Conservation (phyloP, 225 moss, liverwort and hornwort genomes). For the Marchantia polymorpha region DNA sequence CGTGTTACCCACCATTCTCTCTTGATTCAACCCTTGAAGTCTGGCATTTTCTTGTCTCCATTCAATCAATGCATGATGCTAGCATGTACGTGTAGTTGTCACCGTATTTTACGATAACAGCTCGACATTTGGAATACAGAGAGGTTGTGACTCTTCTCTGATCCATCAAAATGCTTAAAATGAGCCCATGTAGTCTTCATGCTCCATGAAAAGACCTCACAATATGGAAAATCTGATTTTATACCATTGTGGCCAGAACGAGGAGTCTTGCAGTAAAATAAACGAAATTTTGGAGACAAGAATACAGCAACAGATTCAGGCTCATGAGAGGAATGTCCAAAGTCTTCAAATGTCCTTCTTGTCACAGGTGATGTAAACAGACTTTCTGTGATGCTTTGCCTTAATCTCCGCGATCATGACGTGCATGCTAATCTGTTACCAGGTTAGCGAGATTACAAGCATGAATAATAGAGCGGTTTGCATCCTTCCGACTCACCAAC, state of each 20-base stretch:
- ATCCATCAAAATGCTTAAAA: not conserved
- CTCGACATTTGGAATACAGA: too few relatives aligned
- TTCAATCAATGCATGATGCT: not conserved
- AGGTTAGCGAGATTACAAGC: too few relatives aligned
- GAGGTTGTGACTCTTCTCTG: too few relatives aligned
- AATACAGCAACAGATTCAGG: constrained; percentile 34
- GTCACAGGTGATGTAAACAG: constrained; percentile 24
- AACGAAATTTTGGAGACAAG: constrained; percentile 34
- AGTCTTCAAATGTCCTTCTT: constrained; percentile 38
- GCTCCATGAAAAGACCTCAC: not conserved
- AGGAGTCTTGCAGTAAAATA: constrained; percentile 32
- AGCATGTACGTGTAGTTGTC: not conserved
- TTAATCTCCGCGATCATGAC: too few relatives aligned
- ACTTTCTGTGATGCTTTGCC: not conserved
- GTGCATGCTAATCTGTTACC: too few relatives aligned
- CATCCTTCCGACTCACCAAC: too few relatives aligned
- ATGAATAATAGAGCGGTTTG: too few relatives aligned
- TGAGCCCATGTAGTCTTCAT: not conserved
- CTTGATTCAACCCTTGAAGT: too few relatives aligned
- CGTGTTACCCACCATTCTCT: too few relatives aligned
- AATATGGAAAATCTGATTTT: not conserved
- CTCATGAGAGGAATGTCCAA: constrained; percentile 30
- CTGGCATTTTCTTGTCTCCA: too few relatives aligned
- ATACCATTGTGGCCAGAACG: constrained; percentile 27
- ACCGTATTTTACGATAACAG: not conserved